A percentile compares a stretch with the other conserved stretches of the same genome.
Conservation (phyloP, 345 rosid species). For the Heritiera fomes region DNA sequence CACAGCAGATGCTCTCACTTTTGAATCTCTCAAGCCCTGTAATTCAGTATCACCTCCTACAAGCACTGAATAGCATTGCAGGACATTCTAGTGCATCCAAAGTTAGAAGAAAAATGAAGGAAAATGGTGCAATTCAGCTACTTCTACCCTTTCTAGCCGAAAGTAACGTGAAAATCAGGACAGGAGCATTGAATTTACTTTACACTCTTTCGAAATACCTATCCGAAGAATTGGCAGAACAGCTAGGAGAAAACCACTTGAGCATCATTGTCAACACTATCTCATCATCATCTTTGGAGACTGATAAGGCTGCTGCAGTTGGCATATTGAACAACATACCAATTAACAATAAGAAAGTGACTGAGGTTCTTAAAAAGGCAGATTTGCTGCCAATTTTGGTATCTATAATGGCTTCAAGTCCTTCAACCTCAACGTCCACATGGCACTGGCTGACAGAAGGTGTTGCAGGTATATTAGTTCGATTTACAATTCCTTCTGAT, state of each 20-base stretch:
- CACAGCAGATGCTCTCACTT: conserved; percentile 78
- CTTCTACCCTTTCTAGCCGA: conserved; percentile 65
- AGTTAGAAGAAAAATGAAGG: conserved; percentile 62
- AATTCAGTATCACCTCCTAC: conserved; percentile 57
- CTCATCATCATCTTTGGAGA: conserved; percentile 36
- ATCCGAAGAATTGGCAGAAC: conserved; percentile 50
- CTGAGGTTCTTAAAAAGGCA: conserved; percentile 42
- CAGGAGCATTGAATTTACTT: conserved; percentile 52
- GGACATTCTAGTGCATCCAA: conserved; percentile 52
- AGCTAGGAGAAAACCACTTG: conserved; percentile 49
- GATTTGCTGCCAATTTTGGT: conserved; percentile 50
- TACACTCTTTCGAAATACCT: conserved; percentile 52
- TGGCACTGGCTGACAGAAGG: conserved; percentile 39
- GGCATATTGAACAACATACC: conserved; percentile 66
- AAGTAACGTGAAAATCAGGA: conserved; percentile 43
- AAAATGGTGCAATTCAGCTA: conserved; percentile 60
- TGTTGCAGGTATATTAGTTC: conserved; percentile 48
- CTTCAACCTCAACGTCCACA: conserved; percentile 22
- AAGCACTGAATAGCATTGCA: conserved; percentile 62
- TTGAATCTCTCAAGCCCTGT: conserved; percentile 59
- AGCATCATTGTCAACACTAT: conserved; percentile 38
- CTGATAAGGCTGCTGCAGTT: conserved; percentile 54
- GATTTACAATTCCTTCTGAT: conserved; percentile 59
- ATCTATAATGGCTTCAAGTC: conserved; percentile 32
- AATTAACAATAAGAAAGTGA: conserved; percentile 43